A percentile compares a stretch with the other conserved stretches of the same genome.
These are phyloP conservation scores for Talaromyces sp. DNA, from an alignment of 2,329 filamentous ascomycete species.

Conservation along the genomic window DNA sequence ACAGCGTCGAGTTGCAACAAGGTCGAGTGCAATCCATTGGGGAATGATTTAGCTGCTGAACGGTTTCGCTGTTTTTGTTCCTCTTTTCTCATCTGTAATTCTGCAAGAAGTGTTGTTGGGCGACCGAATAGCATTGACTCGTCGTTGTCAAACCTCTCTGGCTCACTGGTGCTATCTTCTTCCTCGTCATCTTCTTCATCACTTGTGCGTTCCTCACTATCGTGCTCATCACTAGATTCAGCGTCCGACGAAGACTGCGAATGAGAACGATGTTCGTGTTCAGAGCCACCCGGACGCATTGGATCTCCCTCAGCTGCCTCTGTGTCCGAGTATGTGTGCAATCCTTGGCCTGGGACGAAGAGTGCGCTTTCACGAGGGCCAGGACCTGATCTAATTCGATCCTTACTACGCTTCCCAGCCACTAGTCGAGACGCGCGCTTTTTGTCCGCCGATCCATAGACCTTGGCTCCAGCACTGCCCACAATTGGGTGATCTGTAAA, in stretches of 20 bases:
- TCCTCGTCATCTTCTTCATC: constrained; percentile 30
- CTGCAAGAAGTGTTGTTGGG: constrained; percentile 87
- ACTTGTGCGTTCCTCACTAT: constrained; percentile 21
- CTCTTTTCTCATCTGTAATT: constrained; percentile 85
- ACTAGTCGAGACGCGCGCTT: constrained; percentile 29
- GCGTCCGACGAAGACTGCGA: constrained; percentile 18
- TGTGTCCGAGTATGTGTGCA: constrained; percentile 15
- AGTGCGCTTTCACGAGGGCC: constrained; percentile 15
- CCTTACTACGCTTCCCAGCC: constrained; percentile 30
- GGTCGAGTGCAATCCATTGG: constrained; percentile 85
- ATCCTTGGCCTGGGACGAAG: constrained; percentile 5
- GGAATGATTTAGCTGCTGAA: constrained; percentile 61
- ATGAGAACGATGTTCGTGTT: constrained; percentile 25
- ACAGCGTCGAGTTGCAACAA: constrained; percentile 88
- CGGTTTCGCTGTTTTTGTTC: constrained; percentile 79
- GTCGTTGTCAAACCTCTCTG: constrained; percentile 48
- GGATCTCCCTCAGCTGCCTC: constrained; percentile 26
- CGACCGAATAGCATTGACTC: constrained; percentile 59
- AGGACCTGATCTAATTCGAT: constrained; percentile 26
- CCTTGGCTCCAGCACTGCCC: constrained; percentile 70
- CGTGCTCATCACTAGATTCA: constrained; percentile 9
- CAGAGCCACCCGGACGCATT: constrained; percentile 21
- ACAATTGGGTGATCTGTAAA: constrained; percentile 88
- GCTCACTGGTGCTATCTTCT: constrained; percentile 45
- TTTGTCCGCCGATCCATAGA: constrained; percentile 60